Conservation (phyloP, 345 rosid genomes). For the Noccaea caerulescens region DNA sequence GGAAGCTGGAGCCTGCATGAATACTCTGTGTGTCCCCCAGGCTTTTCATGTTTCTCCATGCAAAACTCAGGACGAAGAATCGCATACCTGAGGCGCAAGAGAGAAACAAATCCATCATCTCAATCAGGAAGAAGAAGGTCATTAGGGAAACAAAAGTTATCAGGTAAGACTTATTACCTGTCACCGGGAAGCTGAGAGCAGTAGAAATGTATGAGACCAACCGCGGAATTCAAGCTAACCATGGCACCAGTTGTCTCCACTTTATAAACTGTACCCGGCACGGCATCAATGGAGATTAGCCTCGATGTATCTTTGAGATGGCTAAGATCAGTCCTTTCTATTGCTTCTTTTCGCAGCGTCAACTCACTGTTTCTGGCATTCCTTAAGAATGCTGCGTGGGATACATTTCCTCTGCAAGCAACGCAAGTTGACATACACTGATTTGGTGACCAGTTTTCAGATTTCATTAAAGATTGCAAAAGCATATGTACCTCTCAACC, state of each 20-base stretch:
- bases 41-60: slow-evolving; percentile 90
- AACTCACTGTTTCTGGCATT: slow-evolving; percentile 98
- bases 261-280: slow-evolving; percentile 89
- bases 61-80: slow-evolving; percentile 95
- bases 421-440: not conserved
- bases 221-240: slow-evolving; percentile 97
- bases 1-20: slow-evolving; percentile 99
- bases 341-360: slow-evolving; percentile 93
- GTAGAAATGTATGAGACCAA: slow-evolving; percentile 91
- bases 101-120: slow-evolving; percentile 28
- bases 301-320: slow-evolving; percentile 89
- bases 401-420: slow-evolving; percentile 70
- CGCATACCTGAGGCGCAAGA: slow-evolving; percentile 65
- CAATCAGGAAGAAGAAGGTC: slow-evolving; percentile 4
- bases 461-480: slow-evolving; percentile 10
- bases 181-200: slow-evolving; percentile 99
- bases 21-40: slow-evolving; percentile 85
- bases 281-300: slow-evolving; percentile 68
- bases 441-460: not conserved
- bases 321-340: slow-evolving; percentile 96
- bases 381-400: slow-evolving; percentile 86
- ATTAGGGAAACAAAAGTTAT: not conserved
- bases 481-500: slow-evolving; percentile 78
- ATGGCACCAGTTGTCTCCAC: slow-evolving; percentile 96
- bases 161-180: slow-evolving; percentile 55